These are phyloP conservation scores for Leccinum discolor DNA, from an alignment of 1,284 basidiomycete species.

Conservation along the genomic window DNA sequence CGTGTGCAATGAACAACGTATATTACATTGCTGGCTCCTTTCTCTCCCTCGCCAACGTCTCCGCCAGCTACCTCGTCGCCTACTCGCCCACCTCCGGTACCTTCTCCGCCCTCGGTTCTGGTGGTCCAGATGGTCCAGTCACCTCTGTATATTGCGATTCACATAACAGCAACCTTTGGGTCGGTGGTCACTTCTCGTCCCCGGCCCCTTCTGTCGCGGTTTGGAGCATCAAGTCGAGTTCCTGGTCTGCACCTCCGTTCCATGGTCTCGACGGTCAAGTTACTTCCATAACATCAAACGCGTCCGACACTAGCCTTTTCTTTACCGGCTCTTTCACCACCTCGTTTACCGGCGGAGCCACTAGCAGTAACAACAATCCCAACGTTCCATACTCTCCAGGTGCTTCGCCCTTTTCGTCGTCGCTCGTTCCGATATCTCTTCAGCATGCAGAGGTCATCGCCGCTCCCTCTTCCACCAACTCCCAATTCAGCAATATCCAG, in stretches of 20 bases:
- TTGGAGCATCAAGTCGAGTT: conserved; percentile 66
- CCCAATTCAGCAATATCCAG: conserved; percentile 69
- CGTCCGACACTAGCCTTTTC: no score
- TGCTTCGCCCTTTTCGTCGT: conserved; percentile 86
- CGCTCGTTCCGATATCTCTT: conserved; percentile 86
- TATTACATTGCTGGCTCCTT: conserved; percentile 87
- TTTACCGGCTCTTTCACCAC: conserved; percentile 84
- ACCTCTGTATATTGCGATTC: conserved; percentile 84
- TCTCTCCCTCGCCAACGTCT: conserved; percentile 58
- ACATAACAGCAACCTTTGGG: conserved; percentile 75
- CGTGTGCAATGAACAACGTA: conserved; percentile 60
- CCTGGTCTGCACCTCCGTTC: conserved; percentile 83
- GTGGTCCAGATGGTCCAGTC: conserved; percentile 72
- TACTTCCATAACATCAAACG: conserved; percentile 77
- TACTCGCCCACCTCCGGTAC: conserved; percentile 62
- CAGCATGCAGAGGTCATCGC: conserved; percentile 67
- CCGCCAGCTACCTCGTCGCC: conserved; percentile 70
- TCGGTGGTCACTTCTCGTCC: conserved; percentile 80
- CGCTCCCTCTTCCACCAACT: conserved; percentile 65
- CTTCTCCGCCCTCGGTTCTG: conserved; percentile 62
- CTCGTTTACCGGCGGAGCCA: conserved; percentile 61
- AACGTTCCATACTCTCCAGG: conserved; percentile 76
- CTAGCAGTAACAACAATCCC: conserved; percentile 68
- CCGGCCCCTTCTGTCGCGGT: conserved; percentile 76
- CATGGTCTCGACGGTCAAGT: conserved; percentile 77